Percentiles rank a stretch among this genome's conserved stretches.
Conservation (phyloP, 768 basidiomycete genomes). For the Boletus coccyginus region DNA sequence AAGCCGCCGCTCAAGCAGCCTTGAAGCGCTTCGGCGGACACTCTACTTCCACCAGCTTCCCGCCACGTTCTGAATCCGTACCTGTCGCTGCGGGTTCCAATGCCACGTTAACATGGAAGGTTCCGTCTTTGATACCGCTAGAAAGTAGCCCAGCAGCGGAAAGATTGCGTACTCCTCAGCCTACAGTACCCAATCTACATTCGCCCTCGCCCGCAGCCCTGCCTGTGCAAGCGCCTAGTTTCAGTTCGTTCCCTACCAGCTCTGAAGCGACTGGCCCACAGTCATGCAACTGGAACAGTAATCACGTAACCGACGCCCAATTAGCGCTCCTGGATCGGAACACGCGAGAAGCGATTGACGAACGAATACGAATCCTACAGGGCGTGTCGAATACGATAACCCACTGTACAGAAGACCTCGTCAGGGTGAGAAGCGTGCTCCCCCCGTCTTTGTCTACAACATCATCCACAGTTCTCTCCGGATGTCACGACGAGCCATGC, state of each 20-base stretch:
- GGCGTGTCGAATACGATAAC: constrained; percentile 73
- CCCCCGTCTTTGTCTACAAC: constrained; percentile 36
- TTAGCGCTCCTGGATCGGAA: constrained; percentile 60
- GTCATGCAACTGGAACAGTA: constrained; percentile 37
- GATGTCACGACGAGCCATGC: constrained; percentile 6
- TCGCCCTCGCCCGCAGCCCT: constrained; percentile 5
- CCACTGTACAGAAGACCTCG: constrained; percentile 75
- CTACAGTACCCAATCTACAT: constrained; percentile 4
- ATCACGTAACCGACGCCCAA: constrained; percentile 46
- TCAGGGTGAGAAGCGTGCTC: constrained; percentile 69
- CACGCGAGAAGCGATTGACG: constrained; percentile 82
- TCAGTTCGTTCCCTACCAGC: neutral
- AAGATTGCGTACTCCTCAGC: neutral
- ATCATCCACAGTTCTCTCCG: constrained; percentile 6
- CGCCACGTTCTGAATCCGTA: constrained; percentile 6
- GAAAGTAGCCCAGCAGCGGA: constrained; percentile 9
- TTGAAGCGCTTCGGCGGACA: constrained; percentile 44
- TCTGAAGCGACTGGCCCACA: neutral
- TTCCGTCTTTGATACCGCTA: constrained; percentile 27
- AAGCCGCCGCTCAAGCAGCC: constrained; percentile 68
- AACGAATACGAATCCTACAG: constrained; percentile 75
- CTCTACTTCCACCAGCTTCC: constrained; percentile 10
- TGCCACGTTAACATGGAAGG: constrained; percentile 18
- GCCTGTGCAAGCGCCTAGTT: neutral
- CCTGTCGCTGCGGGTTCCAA: constrained; percentile 4